A percentile compares a stretch with the other conserved stretches of the same genome.
Conservation (phyloP, 306 rosid species). For the Cajanus cajan region DNA sequence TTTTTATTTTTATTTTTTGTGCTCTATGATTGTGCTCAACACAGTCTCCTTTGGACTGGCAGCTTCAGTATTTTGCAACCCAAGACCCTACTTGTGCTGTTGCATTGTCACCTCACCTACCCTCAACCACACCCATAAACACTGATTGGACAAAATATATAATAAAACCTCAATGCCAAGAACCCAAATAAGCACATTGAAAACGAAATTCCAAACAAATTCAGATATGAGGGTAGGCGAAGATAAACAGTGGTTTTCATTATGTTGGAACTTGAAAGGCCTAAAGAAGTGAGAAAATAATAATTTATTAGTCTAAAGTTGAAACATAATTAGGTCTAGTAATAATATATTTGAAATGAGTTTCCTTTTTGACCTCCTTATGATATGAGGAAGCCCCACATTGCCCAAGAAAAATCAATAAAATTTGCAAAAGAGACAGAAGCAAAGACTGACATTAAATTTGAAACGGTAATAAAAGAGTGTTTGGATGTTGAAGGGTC, state of each 20-base stretch:
- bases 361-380: background rate
- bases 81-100: constrained; percentile 38
- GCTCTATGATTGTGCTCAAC: constrained; percentile 29
- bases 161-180: background rate
- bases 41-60: constrained; percentile 35
- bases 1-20: background rate
- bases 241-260: background rate
- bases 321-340: background rate
- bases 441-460: constrained; percentile 56
- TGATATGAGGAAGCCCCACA: constrained; percentile 41
- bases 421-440: constrained; percentile 43
- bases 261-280: background rate
- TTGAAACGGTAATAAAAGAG: constrained; percentile 71
- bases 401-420: constrained; percentile 45
- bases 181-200: background rate
- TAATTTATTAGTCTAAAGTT: background rate
- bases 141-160: constrained; percentile 31
- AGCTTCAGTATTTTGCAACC: constrained; percentile 35
- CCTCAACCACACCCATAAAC: constrained; percentile 27
- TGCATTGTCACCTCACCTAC: constrained; percentile 48
- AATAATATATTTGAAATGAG: background rate
- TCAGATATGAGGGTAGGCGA: background rate
- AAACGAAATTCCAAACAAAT: constrained; percentile 4
- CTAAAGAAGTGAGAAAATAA: background rate
- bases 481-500: constrained; percentile 60